Evolutionary conservation across 2,329 filamentous ascomycete species (phyloP), one percentile per base, ranked within the genome.

Genomic region (Aaosphaeria arxii): DNA sequence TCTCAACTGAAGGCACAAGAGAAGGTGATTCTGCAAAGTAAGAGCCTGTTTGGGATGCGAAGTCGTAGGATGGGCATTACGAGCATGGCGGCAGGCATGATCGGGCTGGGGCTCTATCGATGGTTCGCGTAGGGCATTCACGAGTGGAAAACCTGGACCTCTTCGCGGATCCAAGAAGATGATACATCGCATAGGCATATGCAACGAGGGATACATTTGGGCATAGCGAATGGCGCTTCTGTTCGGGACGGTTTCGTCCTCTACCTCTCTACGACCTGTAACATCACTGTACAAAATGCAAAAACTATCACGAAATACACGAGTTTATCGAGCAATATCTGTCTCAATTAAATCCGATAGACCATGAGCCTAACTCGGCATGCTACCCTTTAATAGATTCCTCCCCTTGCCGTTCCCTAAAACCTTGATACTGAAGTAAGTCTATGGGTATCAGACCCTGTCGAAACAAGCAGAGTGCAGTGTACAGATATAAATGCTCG

Each of bases 41-140:
- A 69, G 32, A 70, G 66, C 44, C 58, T 67, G 47, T 71, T 76
- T 43, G 71, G 73, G 6, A 67, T 77, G 62, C 57, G 58, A 5
- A 67, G 68, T 43, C 55, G 75, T 36, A 60, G 67, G 52, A 61
- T 64, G 4, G 71, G 70, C 4, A 70, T 77, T 11, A 72, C 71
- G 17, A 67, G 62, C 30, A 66, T 72, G 39, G 69, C 70, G 32
- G 64, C 64, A 1, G 59, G 62, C 5, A 58, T 77, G 59, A 70
- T 76, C 5, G 74, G 71, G 2, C 38, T 76, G 59, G 75, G 74
- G 2, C 59, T 72, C 29, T 78, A 76, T 49, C 56, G 71, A 41
- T 67, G 64, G 70, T 64, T 67, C 66, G 63, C 60, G n/a, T 67
- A 48, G 57, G 11, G 4, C 29, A 11, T 17, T 17, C 11, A 30